These are phyloP conservation scores for Thecaphora frezii DNA, from an alignment of 1,284 basidiomycete genomes.

Conservation along the genomic window DNA sequence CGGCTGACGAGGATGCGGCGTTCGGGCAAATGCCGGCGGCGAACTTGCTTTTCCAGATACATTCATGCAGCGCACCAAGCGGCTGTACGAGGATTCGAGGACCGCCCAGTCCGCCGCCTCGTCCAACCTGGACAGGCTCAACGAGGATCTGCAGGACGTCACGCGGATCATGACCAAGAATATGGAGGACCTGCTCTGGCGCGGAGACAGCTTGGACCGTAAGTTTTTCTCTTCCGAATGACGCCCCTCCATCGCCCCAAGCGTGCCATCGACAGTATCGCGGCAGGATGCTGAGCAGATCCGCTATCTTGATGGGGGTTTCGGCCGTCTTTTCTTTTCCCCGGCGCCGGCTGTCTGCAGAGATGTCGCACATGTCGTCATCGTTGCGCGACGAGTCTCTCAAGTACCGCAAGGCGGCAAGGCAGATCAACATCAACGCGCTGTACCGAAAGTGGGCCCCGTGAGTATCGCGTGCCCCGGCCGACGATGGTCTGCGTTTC, in stretches of 20 bases:
- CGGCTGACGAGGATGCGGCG: no score
- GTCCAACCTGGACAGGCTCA: conserved; percentile 80
- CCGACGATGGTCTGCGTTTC: background rate
- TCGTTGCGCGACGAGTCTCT: conserved; percentile 95
- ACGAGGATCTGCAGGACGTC: conserved; percentile 95
- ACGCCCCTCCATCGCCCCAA: background rate
- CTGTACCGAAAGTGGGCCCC: conserved; percentile 95
- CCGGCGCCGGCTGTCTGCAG: no score
- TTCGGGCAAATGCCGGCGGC: no score
- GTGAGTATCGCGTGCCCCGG: conserved; percentile 61
- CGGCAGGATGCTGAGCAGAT: no score
- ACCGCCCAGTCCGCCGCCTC: conserved; percentile 71
- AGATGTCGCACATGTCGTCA: conserved; percentile 94
- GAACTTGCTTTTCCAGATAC: conserved; percentile 69
- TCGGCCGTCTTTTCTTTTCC: no score
- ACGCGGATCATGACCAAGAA: conserved; percentile 99
- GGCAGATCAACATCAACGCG: conserved; percentile 90
- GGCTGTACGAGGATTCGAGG: conserved; percentile 89
- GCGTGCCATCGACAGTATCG: background rate
- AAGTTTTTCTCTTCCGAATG: conserved; percentile 9
- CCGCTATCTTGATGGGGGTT: no score
- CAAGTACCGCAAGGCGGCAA: conserved; percentile 92
- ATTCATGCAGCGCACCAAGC: conserved; percentile 96
- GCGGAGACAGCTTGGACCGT: conserved; percentile 92
- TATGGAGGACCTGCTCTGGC: conserved; percentile 98